phyloP scores from a whole-genome alignment of 2,329 filamentous ascomycete species.

The Nothopassalora personata region DNA sequence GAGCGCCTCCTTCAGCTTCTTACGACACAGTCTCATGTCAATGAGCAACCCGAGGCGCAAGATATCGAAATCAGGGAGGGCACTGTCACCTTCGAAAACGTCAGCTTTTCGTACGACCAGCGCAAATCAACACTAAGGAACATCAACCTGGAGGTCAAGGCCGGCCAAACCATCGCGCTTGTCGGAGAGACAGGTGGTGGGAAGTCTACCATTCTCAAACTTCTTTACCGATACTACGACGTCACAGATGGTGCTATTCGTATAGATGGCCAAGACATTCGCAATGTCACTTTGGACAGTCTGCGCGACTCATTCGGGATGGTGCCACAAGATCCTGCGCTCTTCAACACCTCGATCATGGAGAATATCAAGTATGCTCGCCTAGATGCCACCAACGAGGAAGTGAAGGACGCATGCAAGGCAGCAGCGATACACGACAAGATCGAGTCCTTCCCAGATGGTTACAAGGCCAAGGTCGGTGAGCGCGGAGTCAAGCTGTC shows the following conservation, averaged over 20 bases:
- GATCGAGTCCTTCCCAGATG: conserved; percentile 56
- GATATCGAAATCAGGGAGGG: conserved; percentile 45
- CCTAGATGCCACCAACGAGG: conserved; percentile 55
- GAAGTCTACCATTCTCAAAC: conserved; percentile 58
- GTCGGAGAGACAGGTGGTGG: conserved; percentile 60
- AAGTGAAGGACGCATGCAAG: conserved; percentile 56
- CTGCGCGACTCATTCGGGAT: conserved; percentile 56
- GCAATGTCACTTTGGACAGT: conserved; percentile 53
- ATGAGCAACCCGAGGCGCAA: conserved; percentile 43
- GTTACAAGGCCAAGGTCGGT: conserved; percentile 69
- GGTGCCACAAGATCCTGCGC: conserved; percentile 58
- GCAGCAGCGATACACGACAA: conserved; percentile 61
- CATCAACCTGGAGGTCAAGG: conserved; percentile 45
- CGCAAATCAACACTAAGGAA: conserved; percentile 48
- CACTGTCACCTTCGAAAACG: conserved; percentile 50
- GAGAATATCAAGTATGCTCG: conserved; percentile 62
- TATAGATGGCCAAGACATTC: conserved; percentile 57
- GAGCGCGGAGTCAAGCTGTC: conserved; percentile 73
- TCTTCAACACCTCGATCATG: conserved; percentile 61
- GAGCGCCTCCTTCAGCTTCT: conserved; percentile 57
- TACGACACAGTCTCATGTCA: conserved; percentile 52
- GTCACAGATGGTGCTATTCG: conserved; percentile 49
- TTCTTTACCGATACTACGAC: conserved; percentile 58
- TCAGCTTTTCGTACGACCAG: conserved; percentile 52
- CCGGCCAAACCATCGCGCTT: conserved; percentile 54